Percentiles rank a stretch among this genome's conserved stretches.
Conservation (phyloP, 192 early-diverging fungal genomes). For the Umbelopsis vinacea region DNA sequence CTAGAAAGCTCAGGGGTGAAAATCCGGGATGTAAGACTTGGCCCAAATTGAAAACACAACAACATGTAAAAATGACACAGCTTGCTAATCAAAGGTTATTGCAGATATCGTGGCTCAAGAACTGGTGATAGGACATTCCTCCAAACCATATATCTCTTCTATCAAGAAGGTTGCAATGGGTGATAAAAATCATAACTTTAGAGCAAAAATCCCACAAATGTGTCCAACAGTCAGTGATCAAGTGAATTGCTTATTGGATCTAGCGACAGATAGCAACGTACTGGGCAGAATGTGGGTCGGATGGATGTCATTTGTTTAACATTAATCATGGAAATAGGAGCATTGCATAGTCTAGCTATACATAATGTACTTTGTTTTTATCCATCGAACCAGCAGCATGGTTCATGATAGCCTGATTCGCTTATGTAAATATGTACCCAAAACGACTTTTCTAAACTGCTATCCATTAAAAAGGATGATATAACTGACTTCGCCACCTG, state of each 20-base stretch:
- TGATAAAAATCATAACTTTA: conserved; percentile 42
- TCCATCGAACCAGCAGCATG: too few relatives aligned
- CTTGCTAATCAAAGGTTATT: background rate
- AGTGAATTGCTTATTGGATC: conserved; percentile 73
- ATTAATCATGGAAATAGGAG: too few relatives aligned
- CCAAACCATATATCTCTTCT: conserved; percentile 54
- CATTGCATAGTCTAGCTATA: too few relatives aligned
- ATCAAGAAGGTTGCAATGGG: conserved; percentile 58
- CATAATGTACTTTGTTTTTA: too few relatives aligned
- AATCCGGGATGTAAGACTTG: conserved; percentile 65
- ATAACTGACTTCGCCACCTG: too few relatives aligned
- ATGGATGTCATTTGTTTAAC: conserved; percentile 64
- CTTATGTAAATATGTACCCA: too few relatives aligned
- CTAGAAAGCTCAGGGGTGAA: conserved; percentile 68
- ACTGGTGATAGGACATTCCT: conserved; percentile 63
- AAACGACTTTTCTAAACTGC: too few relatives aligned
- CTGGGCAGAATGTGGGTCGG: conserved; percentile 70
- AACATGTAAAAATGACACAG: background rate
- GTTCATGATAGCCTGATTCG: too few relatives aligned
- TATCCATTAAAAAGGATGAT: too few relatives aligned
- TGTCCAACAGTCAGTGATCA: conserved; percentile 64
- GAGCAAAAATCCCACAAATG: conserved; percentile 47
- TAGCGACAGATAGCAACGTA: conserved; percentile 73
- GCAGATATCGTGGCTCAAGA: conserved; percentile 58
- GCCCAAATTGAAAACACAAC: background rate